Conservation (phyloP, 352 stramenopile species). For the Globisporangium perplexum region DNA sequence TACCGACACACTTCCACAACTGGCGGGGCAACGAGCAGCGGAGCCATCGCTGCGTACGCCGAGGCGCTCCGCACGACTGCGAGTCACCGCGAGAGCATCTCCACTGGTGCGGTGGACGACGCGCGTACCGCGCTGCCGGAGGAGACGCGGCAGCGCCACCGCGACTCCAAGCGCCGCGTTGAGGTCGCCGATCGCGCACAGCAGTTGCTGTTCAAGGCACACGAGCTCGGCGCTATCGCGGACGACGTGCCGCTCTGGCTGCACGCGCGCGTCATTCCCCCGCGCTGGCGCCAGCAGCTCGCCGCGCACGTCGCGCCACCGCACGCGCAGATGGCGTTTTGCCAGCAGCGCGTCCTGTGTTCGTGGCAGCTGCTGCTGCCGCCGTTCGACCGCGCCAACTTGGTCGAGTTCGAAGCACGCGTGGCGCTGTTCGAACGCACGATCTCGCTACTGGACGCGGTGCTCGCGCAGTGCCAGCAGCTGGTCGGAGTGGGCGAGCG, state of each 20-base stretch:
- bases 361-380: constrained; percentile 36
- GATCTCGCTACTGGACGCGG: constrained; percentile 18
- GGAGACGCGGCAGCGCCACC: constrained; percentile 18
- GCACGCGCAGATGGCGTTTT: constrained; percentile 33
- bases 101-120: constrained; percentile 1
- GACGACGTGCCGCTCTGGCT: constrained; percentile 39
- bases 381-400: constrained; percentile 30
- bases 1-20: constrained; percentile 3
- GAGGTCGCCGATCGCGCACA: constrained; percentile 26
- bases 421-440: constrained; percentile 27
- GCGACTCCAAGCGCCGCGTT: constrained; percentile 36
- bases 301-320: constrained; percentile 27
- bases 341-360: constrained; percentile 20
- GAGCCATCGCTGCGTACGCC: constrained; percentile 13
- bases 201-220: constrained; percentile 25
- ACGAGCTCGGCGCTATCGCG: constrained; percentile 25
- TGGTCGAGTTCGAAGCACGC: constrained; percentile 34
- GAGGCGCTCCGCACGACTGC: constrained; percentile 13
- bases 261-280: constrained; percentile 28
- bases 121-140: constrained; percentile 11
- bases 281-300: constrained; percentile 33
- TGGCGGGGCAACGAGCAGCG: background rate
- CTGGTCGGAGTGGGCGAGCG: constrained; percentile 24
- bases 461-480: constrained; percentile 26
- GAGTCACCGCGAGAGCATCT: constrained; percentile 21